These are phyloP conservation scores for Plasmodium adleri DNA, from an alignment of 169 alveolate genomes.

Conservation along the genomic window DNA sequence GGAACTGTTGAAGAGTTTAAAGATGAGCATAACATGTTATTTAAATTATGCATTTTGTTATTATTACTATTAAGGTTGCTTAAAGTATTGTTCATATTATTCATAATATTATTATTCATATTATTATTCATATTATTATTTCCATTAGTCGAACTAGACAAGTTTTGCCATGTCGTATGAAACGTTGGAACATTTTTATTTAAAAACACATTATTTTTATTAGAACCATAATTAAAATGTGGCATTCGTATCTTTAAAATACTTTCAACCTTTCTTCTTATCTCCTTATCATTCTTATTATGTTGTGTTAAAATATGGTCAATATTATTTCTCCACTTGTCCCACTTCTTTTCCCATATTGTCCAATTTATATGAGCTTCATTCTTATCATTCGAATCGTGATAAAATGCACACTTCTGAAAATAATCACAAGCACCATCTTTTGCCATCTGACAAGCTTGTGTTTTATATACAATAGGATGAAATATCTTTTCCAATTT, in stretches of 20 bases:
- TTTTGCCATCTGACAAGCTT: slow-evolving; percentile 83
- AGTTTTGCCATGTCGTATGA: slow-evolving; percentile 55
- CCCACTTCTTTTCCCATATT: slow-evolving; percentile 83
- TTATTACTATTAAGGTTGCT: not conserved
- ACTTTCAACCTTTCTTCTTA: slow-evolving; percentile 75
- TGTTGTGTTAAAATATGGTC: slow-evolving; percentile 70
- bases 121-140: not conserved
- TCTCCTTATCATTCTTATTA: slow-evolving; percentile 72
- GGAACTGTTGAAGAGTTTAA: slow-evolving; percentile 24
- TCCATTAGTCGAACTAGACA: not conserved
- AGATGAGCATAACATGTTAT: slow-evolving; percentile 31
- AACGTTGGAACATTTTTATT: slow-evolving; percentile 35
- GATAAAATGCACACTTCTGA: slow-evolving; percentile 83
- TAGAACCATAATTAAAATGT: slow-evolving; percentile 33
- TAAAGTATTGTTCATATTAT: not conserved
- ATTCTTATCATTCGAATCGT: slow-evolving; percentile 79
- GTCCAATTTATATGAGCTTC: slow-evolving; percentile 84
- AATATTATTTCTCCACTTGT: slow-evolving; percentile 79
- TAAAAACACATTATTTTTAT: slow-evolving; percentile 30
- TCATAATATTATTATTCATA: not conserved
- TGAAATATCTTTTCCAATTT: slow-evolving; percentile 88
- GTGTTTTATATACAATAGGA: slow-evolving; percentile 88
- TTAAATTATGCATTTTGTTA: slow-evolving; percentile 20
- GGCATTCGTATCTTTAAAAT: slow-evolving; percentile 73
- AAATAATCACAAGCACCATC: slow-evolving; percentile 80